Percentiles rank a stretch among this genome's conserved stretches.
Evolutionary conservation across 306 rosid species (phyloP).

Genomic region (Mucuna pruriens): DNA sequence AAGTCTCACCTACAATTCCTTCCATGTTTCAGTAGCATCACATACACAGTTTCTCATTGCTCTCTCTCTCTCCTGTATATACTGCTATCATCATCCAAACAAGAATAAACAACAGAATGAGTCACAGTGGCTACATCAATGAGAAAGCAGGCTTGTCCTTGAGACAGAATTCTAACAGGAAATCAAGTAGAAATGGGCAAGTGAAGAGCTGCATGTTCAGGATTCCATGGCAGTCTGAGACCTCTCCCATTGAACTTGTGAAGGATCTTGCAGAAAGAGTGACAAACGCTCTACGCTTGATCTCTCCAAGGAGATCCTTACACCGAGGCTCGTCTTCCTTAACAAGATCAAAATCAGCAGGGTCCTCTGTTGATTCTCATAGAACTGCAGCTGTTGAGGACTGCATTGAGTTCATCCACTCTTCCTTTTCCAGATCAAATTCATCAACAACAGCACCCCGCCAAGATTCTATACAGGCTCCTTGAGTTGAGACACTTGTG

Average conservation of each 20-base stretch:
- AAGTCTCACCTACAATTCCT: constrained; percentile 32
- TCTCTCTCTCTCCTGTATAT: neutral
- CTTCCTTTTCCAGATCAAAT: constrained; percentile 71
- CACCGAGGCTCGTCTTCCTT: constrained; percentile 46
- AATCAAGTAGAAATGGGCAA: constrained; percentile 35
- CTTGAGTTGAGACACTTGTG: constrained; percentile 23
- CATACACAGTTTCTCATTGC: neutral
- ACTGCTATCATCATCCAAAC: constrained; percentile 24
- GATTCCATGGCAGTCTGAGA: constrained; percentile 53
- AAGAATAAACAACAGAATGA: constrained; percentile 36
- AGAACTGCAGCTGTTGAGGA: constrained; percentile 83
- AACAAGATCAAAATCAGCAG: constrained; percentile 60
- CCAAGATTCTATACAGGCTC: constrained; percentile 24
- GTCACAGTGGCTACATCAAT: constrained; percentile 32
- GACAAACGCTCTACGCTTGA: constrained; percentile 52
- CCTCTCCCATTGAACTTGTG: constrained; percentile 54
- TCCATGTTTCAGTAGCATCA: constrained; percentile 20
- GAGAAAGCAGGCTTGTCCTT: constrained; percentile 44
- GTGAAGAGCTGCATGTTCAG: constrained; percentile 49
- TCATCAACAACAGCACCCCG: constrained; percentile 45
- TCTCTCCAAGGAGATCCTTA: constrained; percentile 43
- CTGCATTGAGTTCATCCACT: constrained; percentile 86
- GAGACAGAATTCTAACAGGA: constrained; percentile 44
- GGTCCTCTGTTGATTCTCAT: constrained; percentile 54
- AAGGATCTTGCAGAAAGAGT: constrained; percentile 73